These are phyloP conservation scores for Begonia fuchsioides DNA, from an alignment of 306 rosid genomes.

Conservation along the genomic window DNA sequence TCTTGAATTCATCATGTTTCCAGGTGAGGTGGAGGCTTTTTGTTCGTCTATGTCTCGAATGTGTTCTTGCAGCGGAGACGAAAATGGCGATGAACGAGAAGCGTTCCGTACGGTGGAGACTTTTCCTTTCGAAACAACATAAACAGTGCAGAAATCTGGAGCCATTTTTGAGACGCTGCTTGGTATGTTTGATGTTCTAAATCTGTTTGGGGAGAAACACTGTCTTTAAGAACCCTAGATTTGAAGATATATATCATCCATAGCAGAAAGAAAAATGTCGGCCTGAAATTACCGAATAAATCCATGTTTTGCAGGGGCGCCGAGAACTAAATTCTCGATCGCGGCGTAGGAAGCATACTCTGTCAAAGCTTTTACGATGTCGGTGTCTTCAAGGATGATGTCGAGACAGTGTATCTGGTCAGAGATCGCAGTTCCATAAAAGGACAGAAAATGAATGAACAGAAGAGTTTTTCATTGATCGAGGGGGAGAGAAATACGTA, in stretches of 20 bases:
- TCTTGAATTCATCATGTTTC: slow-evolving; percentile 19
- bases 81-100: slow-evolving; percentile 41
- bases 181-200: slow-evolving; percentile 48
- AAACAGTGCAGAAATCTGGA: slow-evolving; percentile 77
- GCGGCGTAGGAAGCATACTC: slow-evolving; percentile 74
- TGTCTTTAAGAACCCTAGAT: background rate
- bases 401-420: slow-evolving; percentile 73
- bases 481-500: slow-evolving; percentile 12
- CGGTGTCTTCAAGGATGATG: slow-evolving; percentile 66
- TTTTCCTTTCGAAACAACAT: slow-evolving; percentile 69
- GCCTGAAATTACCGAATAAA: slow-evolving; percentile 48
- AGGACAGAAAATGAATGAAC: background rate
- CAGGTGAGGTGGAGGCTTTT: slow-evolving; percentile 12
- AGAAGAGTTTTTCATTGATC: background rate
- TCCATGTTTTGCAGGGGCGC: slow-evolving; percentile 62
- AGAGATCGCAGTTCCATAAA: background rate
- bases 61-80: slow-evolving; percentile 47
- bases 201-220: slow-evolving; percentile 26
- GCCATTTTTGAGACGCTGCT: slow-evolving; percentile 46
- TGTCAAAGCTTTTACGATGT: slow-evolving; percentile 52
- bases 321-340: slow-evolving; percentile 63
- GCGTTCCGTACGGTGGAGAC: slow-evolving; percentile 45
- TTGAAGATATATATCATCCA: background rate
- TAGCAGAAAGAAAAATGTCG: background rate
- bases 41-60: slow-evolving; percentile 18